Evolutionary conservation across 2,329 filamentous ascomycete genomes (phyloP).

Genomic region (Dothidotthia symphoricarpi): DNA sequence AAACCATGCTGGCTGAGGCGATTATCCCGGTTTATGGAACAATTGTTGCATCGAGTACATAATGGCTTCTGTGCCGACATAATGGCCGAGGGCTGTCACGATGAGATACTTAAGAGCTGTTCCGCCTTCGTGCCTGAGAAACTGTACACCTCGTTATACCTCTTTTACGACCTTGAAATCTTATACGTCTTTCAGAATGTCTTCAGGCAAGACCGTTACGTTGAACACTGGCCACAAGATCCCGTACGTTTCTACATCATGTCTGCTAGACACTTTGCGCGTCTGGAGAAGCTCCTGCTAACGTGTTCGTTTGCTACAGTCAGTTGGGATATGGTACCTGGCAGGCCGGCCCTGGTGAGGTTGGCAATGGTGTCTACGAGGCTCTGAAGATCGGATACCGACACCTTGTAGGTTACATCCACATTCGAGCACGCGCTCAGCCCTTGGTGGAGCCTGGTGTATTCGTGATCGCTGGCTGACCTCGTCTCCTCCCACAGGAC

Average conservation of each 20-base stretch:
- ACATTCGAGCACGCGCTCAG: neutral
- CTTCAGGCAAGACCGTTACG: conserved; percentile 38
- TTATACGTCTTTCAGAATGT: conserved; percentile 22
- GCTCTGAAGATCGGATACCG: conserved; percentile 36
- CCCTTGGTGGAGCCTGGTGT: neutral
- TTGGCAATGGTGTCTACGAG: conserved; percentile 45
- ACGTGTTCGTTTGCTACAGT: conserved; percentile 53
- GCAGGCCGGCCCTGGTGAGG: conserved; percentile 36
- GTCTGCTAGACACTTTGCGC: neutral
- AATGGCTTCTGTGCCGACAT: conserved; percentile 9
- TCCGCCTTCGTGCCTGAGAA: conserved; percentile 5
- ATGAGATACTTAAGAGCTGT: conserved; percentile 17
- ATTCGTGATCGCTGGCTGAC: conserved; percentile 3
- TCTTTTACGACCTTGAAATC: conserved; percentile 1
- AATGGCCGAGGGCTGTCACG: conserved; percentile 7
- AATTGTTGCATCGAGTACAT: conserved; percentile 14
- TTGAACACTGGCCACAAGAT: conserved; percentile 45
- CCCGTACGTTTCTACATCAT: conserved; percentile 47
- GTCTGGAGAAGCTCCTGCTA: conserved; percentile 1
- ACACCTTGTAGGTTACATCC: conserved; percentile 27
- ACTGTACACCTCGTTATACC: conserved; percentile 1
- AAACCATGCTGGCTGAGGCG: conserved; percentile 11
- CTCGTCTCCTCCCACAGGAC: conserved; percentile 35
- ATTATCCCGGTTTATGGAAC: conserved; percentile 15
- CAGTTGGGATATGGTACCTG: conserved; percentile 40